These are phyloP conservation scores for Nowakowskiella sp. DNA, from an alignment of 192 early-diverging fungal genomes.

Conservation along the genomic window DNA sequence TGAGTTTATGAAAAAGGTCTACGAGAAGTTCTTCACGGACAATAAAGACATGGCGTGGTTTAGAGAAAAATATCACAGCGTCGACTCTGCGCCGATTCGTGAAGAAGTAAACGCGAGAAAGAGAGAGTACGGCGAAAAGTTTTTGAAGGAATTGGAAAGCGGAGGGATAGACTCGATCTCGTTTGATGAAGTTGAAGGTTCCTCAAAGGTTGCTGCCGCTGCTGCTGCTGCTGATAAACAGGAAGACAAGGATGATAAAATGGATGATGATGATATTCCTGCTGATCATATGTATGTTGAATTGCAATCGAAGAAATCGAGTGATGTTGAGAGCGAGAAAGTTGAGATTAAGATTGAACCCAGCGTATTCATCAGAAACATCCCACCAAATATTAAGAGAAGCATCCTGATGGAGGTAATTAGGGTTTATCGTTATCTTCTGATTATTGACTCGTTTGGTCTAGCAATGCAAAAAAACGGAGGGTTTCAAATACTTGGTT, in stretches of 20 bases:
- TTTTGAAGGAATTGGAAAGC: slow-evolving; percentile 55
- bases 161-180: slow-evolving; percentile 59
- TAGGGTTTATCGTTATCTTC: slow-evolving; percentile 7
- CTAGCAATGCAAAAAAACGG: slow-evolving; percentile 56
- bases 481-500: slow-evolving; percentile 76
- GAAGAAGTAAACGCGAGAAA: slow-evolving; percentile 48
- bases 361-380: slow-evolving; percentile 72
- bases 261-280: too few species aligned
- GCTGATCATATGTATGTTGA: too few species aligned
- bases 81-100: slow-evolving; percentile 43
- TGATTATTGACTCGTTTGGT: slow-evolving; percentile 4
- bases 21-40: slow-evolving; percentile 62
- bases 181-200: slow-evolving; percentile 45
- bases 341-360: slow-evolving; percentile 24
- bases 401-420: slow-evolving; percentile 55
- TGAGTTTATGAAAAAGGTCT: slow-evolving; percentile 57
- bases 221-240: slow-evolving; percentile 5
- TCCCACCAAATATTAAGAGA: slow-evolving; percentile 62
- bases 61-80: slow-evolving; percentile 83
- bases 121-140: slow-evolving; percentile 43
- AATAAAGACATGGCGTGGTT: slow-evolving; percentile 87
- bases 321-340: slow-evolving; percentile 5
- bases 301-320: not conserved
- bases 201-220: slow-evolving; percentile 11
- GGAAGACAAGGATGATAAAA: not conserved